Evolutionary conservation across 108 stramenopile genomes (phyloP), one percentile per base, ranked within the genome.

Genomic region (Bacterosira constricta): DNA sequence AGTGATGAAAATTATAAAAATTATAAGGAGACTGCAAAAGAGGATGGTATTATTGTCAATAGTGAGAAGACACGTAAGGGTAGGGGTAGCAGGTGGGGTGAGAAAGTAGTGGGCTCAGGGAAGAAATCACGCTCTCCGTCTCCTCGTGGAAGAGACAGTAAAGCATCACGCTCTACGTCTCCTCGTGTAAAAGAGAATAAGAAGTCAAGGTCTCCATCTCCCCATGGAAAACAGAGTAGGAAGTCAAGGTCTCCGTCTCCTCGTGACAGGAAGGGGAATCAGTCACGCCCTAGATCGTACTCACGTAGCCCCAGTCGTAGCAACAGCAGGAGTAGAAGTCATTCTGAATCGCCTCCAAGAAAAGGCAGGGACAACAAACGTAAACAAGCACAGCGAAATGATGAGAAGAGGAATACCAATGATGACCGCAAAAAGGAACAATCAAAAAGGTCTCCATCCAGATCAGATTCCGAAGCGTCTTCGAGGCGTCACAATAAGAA

Each of bases 251-350:
- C 67, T 26, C 50, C 42, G n/a, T 26, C 36, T 53, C 38, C 7
- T 23, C 37, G 35, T 49, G 49, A 38, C 27, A 71, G 58, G 45
- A 63, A 13, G n/a, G n/a, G n/a, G 50, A n/a, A 37, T 15, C 9
- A 15, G 10, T 10, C 21, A 32, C 36, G 56, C 6, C 34, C 54
- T 29, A 11, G 27, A 61, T 72, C 71, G 10, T 54, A 35, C 50
- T 72, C 71, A 0, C 49, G 71, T 36, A 71, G 59, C 37, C 69
- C 29, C 18, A 51, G 70, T 35, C 32, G 46, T 1, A 71, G 70
- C 46, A 35, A 42, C 13, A 36, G 58, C 36, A 61, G 59, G 36
- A 53, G 49, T 8, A 20, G 70, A 5, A 59, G 58, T 41, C 44
- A 27, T 32, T 63, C 57, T 10, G 34, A 44, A 7, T 47, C 36